phyloP scores from a whole-genome alignment of 208 protist genomes.

The Leishmania amazonensis region DNA sequence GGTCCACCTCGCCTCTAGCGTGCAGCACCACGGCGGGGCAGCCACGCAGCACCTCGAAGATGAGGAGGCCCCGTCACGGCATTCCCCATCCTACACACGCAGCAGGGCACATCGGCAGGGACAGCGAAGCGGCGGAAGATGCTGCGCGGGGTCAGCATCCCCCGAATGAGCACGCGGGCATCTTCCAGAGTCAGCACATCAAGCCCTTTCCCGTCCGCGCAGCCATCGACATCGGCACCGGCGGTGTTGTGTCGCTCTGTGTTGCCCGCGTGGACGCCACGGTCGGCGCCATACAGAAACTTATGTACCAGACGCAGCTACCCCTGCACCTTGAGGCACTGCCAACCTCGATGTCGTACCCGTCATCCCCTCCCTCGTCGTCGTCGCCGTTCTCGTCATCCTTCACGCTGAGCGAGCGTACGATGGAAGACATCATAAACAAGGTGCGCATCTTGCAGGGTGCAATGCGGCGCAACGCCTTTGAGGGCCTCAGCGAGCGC shows the following conservation, averaged over 20 bases:
- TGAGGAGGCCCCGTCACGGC: not conserved
- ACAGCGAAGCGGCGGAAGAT: not conserved
- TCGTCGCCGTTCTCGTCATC: conserved; percentile 14
- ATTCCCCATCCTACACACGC: not conserved
- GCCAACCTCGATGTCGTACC: not conserved
- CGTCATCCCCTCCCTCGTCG: not conserved
- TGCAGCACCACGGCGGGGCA: not conserved
- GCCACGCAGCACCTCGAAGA: not conserved
- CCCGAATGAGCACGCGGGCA: conserved; percentile 32
- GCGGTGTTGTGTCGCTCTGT: conserved; percentile 66
- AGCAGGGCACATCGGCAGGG: not conserved
- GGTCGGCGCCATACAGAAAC: conserved; percentile 41
- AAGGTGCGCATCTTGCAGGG: conserved; percentile 76
- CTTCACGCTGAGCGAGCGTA: conserved; percentile 66
- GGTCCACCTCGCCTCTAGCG: not conserved
- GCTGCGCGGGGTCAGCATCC: not conserved
- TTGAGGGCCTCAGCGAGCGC: conserved; percentile 71
- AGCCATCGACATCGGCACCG: conserved; percentile 87
- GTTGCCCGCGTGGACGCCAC: conserved; percentile 79
- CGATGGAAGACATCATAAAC: conserved; percentile 58
- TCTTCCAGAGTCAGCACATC: conserved; percentile 78
- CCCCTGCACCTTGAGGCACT: conserved; percentile 59
- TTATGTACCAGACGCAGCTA: conserved; percentile 86
- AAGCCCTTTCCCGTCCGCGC: conserved; percentile 85
- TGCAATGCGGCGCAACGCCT: conserved; percentile 59